These are phyloP conservation scores for Penicillium argentinense DNA, from an alignment of 495 filamentous ascomycete genomes.

Conservation along the genomic window DNA sequence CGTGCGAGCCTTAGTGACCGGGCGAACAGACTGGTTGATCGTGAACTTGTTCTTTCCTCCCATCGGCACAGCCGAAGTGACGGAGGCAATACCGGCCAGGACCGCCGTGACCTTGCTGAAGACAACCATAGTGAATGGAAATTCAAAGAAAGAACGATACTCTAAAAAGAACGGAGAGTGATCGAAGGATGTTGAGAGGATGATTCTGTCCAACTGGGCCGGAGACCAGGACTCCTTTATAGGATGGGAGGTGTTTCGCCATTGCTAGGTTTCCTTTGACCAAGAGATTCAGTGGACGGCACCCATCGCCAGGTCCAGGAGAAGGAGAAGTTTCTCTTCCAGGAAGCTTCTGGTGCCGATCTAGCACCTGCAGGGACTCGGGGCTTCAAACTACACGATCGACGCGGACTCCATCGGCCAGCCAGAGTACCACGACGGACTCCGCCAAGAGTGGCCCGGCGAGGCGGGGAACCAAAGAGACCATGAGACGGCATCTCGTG, in stretches of 20 bases:
- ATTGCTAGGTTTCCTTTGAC: neutral
- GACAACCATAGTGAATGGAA: conserved; percentile 40
- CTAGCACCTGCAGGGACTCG: conserved; percentile 13
- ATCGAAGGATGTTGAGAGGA: conserved; percentile 13
- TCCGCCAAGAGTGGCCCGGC: conserved; percentile 15
- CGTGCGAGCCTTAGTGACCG: conserved; percentile 27
- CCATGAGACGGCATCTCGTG: conserved; percentile 9
- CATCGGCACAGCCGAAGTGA: conserved; percentile 35
- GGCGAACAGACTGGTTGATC: conserved; percentile 35
- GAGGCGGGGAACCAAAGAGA: conserved; percentile 4
- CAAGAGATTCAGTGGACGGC: conserved; percentile 2
- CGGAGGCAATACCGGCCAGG: conserved; percentile 32
- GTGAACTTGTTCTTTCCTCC: conserved; percentile 39
- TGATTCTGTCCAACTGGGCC: conserved; percentile 8
- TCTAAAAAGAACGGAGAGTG: conserved; percentile 12
- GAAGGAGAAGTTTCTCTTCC: conserved; percentile 24
- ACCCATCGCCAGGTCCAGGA: conserved; percentile 13
- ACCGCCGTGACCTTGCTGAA: conserved; percentile 38
- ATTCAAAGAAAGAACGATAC: conserved; percentile 15
- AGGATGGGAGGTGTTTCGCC: conserved; percentile 8
- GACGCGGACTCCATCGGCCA: conserved; percentile 28
- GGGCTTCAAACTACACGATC: conserved; percentile 18
- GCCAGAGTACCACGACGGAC: conserved; percentile 16
- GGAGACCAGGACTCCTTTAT: conserved; percentile 25
- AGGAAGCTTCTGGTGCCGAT: conserved; percentile 24